Percentiles rank a stretch among this genome's conserved stretches.
Conservation (phyloP, 169 alveolate species). For the Nephromyces sp. region DNA sequence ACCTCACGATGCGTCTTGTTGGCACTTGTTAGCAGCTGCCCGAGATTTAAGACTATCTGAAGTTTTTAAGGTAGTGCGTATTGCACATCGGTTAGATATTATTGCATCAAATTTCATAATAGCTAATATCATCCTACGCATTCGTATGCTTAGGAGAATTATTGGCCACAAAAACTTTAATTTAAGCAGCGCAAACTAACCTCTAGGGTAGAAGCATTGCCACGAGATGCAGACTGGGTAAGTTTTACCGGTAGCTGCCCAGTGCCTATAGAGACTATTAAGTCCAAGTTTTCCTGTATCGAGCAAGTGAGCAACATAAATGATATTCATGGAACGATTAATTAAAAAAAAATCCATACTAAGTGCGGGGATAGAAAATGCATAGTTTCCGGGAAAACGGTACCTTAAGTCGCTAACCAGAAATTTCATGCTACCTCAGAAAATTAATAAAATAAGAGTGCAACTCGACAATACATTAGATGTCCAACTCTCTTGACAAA, state of each 20-base stretch:
- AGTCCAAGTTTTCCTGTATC: slow-evolving; percentile 40
- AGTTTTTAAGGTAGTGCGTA: too few relatives aligned
- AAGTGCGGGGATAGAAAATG: too few relatives aligned
- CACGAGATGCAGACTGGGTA: slow-evolving; percentile 18
- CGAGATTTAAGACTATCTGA: slow-evolving; percentile 29
- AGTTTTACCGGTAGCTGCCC: slow-evolving; percentile 30
- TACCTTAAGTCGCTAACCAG: too few relatives aligned
- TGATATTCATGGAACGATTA: background rate
- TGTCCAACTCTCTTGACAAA: too few relatives aligned
- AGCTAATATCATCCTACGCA: background rate
- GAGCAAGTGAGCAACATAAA: background rate
- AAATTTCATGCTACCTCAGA: too few relatives aligned
- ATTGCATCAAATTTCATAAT: too few relatives aligned
- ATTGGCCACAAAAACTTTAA: background rate
- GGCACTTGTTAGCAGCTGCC: slow-evolving; percentile 33
- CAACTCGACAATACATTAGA: too few relatives aligned
- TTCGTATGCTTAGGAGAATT: background rate
- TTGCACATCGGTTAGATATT: too few relatives aligned
- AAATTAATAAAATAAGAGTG: too few relatives aligned
- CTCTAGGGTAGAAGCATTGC: background rate
- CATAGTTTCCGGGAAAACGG: too few relatives aligned
- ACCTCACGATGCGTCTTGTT: slow-evolving; percentile 38
- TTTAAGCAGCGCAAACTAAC: background rate
- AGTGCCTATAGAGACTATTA: slow-evolving; percentile 40
- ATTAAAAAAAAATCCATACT: background rate